Base-by-base conservation (phyloP, 2,329 filamentous ascomycete genomes). In the Mycosphaerelloides madeirae region DNA sequence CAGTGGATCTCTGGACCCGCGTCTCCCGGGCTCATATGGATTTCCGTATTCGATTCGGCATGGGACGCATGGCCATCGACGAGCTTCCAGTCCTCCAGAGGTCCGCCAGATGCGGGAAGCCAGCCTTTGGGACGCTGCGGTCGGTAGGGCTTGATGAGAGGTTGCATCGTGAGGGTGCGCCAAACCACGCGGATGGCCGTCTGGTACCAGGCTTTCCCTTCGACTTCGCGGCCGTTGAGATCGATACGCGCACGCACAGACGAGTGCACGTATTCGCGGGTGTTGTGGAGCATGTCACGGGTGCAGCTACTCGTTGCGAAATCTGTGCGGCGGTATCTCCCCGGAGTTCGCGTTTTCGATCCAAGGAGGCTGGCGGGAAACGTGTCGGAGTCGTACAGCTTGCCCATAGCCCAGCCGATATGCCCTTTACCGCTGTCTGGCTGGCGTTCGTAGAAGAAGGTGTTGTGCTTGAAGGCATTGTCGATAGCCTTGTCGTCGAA, bases 261-360 rank as follows among this genome's bases (percentile, higher is more conserved):
- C 18, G 63, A 58, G 44, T 67, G 64, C 18, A 67, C 60, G 18
- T 50, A 55, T 43, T 67, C 64, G 25, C 62, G 53, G 3, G 64
- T 67, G 38, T 61, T 54, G 15, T 50, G 40, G 14, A 65, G 53
- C 9, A 60, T 46, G 6, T 44, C 43, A 3, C 29, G 40, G 1
- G 50, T 53, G 13, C 46, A 46, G 3, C 49, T 51, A 9, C 59
- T 61, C 1, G 55, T 60, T 13, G 56, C 49, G 36, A 59, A 61
- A 41, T 59, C 48, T 1, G 58, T 60, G 2, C 56, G 53, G 29
- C 57, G 58, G 31, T 65, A 62, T 3, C 57, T 52, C 6, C 62
- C 62, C 7, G 63, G 63, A 15, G 44, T 52, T 9, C 64, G 57
- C 1, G 55, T 54, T 6, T 46, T 42, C 2, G 52, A 43, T 13